Evolutionary conservation across 148 eudicot genomes (phyloP).

Genomic region (Linanthus parryae): DNA sequence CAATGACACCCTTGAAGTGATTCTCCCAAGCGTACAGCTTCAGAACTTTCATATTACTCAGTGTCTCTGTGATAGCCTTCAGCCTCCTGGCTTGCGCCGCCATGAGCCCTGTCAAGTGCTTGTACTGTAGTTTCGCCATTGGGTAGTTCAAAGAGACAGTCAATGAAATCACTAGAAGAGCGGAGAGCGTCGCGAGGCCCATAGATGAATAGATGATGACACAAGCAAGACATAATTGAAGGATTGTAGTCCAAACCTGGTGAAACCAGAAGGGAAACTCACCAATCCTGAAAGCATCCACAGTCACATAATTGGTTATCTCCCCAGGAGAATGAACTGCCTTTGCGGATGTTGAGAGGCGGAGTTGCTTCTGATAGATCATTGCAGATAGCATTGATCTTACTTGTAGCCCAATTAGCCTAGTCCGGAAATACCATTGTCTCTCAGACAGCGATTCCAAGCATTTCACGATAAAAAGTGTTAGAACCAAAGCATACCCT

Average conservation of each 20-base stretch:
- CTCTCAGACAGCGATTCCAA: slow-evolving; percentile 53
- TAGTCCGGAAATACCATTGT: slow-evolving; percentile 44
- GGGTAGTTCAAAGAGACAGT: slow-evolving; percentile 40
- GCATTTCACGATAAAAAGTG: slow-evolving; percentile 30
- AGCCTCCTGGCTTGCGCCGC: slow-evolving; percentile 39
- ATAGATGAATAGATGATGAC: slow-evolving; percentile 27
- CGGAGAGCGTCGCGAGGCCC: slow-evolving; percentile 34
- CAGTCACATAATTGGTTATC: slow-evolving; percentile 44
- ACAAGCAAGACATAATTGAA: slow-evolving; percentile 40
- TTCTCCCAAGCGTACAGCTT: slow-evolving; percentile 66
- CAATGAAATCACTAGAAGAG: slow-evolving; percentile 25
- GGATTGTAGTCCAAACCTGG: slow-evolving; percentile 46
- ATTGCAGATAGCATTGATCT: slow-evolving; percentile 49
- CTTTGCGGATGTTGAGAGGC: slow-evolving; percentile 35
- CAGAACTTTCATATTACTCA: slow-evolving; percentile 45
- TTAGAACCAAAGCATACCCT: slow-evolving; percentile 25
- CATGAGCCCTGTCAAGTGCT: slow-evolving; percentile 46
- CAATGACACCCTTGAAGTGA: slow-evolving; percentile 29
- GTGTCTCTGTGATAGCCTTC: slow-evolving; percentile 37
- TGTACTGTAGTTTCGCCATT: slow-evolving; percentile 37
- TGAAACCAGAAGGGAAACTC: too few species aligned
- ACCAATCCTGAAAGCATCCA: slow-evolving; percentile 53
- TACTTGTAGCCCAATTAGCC: slow-evolving; percentile 44
- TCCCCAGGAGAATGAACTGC: slow-evolving; percentile 38
- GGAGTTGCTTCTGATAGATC: slow-evolving; percentile 47